Conservation (phyloP, 164 flowering plant species). For the Pachysandra terminalis region DNA sequence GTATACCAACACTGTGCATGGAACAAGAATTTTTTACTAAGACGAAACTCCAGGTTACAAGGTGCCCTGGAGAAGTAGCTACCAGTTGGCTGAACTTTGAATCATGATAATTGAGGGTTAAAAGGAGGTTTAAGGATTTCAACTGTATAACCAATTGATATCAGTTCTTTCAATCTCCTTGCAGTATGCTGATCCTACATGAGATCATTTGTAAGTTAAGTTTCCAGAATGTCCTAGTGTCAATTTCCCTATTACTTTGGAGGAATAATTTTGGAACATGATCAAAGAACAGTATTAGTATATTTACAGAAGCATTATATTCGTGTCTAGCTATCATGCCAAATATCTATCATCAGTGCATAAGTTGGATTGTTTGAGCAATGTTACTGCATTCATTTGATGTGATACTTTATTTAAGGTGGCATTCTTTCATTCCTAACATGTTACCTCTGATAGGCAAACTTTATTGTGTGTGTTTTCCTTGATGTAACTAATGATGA, state of each 20-base stretch:
- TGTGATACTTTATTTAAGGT: neutral
- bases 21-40: neutral
- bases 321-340: neutral
- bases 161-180: too few relatives aligned
- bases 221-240: neutral
- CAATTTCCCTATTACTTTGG: neutral
- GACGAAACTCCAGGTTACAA: neutral
- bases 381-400: neutral
- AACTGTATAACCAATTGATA: neutral
- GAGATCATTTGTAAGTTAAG: neutral
- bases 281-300: neutral
- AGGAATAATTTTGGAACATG: neutral
- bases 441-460: neutral
- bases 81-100: neutral
- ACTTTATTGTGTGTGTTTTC: neutral
- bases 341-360: neutral
- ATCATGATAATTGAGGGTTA: neutral
- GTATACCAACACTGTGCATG: neutral
- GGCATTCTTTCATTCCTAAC: neutral
- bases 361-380: neutral
- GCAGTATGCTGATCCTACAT: too few relatives aligned
- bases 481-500: neutral
- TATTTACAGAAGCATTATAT: neutral
- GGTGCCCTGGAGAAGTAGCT: neutral
- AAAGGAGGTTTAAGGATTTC: neutral